phyloP scores from a whole-genome alignment of 106 monocot genomes.

The Platanthera guangdongensis region DNA sequence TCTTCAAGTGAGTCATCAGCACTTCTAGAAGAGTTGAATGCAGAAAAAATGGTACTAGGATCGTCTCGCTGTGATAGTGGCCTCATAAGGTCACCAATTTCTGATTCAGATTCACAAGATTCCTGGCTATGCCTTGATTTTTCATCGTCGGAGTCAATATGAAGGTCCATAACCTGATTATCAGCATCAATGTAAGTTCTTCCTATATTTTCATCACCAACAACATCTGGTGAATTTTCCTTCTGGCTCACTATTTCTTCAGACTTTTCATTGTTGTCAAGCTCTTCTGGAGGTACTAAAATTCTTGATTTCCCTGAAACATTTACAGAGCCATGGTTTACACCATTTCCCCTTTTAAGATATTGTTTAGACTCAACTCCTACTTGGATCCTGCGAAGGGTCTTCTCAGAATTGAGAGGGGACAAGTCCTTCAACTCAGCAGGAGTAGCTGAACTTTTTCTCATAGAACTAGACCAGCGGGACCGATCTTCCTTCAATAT shows the following conservation, averaged over 20 bases:
- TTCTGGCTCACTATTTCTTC: constrained; percentile 23
- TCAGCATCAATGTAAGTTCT: constrained; percentile 30
- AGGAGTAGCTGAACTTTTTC: constrained; percentile 29
- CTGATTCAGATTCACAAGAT: constrained; percentile 40
- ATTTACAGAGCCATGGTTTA: constrained; percentile 21
- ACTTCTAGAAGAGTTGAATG: constrained; percentile 20
- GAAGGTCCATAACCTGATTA: constrained; percentile 23
- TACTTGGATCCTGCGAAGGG: constrained; percentile 18
- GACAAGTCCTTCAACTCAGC: constrained; percentile 35
- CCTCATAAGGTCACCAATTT: constrained; percentile 33
- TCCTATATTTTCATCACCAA: constrained; percentile 44
- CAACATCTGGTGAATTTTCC: constrained; percentile 22
- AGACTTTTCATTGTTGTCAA: constrained; percentile 28
- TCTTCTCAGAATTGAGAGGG: constrained; percentile 36
- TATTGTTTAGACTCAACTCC: constrained; percentile 24
- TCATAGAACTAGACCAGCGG: constrained; percentile 42
- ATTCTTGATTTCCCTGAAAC: constrained; percentile 15
- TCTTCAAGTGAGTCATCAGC: constrained; percentile 43
- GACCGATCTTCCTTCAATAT: constrained; percentile 54
- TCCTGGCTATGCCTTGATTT: constrained; percentile 22
- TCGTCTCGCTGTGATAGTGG: constrained; percentile 29
- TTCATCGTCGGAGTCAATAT: constrained; percentile 45
- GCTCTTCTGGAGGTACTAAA: constrained; percentile 13
- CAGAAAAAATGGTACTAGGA: constrained; percentile 16
- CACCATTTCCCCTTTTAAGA: constrained; percentile 40